Evolutionary conservation across 345 rosid genomes (phyloP), one percentile per base, ranked within the genome.

Genomic region (Eucalyptus paniculata): DNA sequence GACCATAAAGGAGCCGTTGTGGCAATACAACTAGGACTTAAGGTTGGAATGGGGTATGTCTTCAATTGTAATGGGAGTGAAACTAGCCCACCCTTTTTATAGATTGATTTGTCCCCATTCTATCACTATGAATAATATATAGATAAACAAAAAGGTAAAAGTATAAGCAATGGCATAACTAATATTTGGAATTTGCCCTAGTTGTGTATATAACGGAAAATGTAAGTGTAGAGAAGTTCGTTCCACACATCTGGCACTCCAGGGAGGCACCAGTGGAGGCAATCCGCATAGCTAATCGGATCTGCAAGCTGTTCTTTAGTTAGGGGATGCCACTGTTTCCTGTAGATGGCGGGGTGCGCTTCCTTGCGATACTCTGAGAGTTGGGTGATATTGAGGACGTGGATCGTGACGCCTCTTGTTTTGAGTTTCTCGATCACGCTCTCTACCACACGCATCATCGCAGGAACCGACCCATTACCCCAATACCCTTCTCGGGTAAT

Each of bases 241-340:
- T 97, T 97, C 99, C 99, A 97, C 23, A 95, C 96, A 91, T 97
- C 99, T 32, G 98, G 97, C 9, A 95, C 95, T 37, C 99, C 99
- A 42, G 99, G 99, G 44, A 97, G 97, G 88, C 97, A 96, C 99
- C 99, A 96, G 89, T 97, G 99, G 89, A 93, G 93, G 88, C 99
- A 97, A 91, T 97, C 99, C 26, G 99, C 94, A 62, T 95, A 95
- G 62, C 94, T 93, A 53, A 87, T 91, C 37, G 99, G 98, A 88
- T 96, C 89, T 13, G 92, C 72, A 47, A 89, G 42, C 88, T 96
- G 94, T 13, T 93, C 91, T 88, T 95, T 92, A 3, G 93, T 94
- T 45, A 93, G 62, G 6, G 95, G 90, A 44, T 94, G 95, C 97
- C 98, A 97, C 87, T 95, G 98, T 88, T 92, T 95, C 87, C 95